A percentile compares a stretch with the other conserved stretches of the same genome.
phyloP scores from a whole-genome alignment of 1,284 basidiomycete genomes.

The Grifola frondosa region DNA sequence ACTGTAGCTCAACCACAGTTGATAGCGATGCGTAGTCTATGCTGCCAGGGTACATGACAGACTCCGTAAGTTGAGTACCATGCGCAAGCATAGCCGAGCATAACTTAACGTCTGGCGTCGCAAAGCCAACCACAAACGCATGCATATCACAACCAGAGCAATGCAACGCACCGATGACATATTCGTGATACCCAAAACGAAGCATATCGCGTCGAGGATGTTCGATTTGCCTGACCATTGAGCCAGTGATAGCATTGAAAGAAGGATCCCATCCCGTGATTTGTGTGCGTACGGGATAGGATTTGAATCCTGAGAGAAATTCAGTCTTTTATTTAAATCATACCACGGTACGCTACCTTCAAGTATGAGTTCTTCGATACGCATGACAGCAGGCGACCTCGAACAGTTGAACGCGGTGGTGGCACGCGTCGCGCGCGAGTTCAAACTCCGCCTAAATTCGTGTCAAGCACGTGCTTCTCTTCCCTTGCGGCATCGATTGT shows the following conservation, averaged over 20 bases:
- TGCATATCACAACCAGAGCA: neutral
- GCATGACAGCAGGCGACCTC: conserved; percentile 50
- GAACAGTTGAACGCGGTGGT: conserved; percentile 16
- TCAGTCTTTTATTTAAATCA: neutral
- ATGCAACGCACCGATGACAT: conserved; percentile 74
- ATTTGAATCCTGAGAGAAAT: conserved; percentile 78
- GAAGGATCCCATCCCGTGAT: conserved; percentile 95
- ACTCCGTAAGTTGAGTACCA: no score
- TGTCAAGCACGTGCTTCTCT: conserved; percentile 14
- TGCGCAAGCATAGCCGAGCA: no score
- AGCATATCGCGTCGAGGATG: conserved; percentile 96
- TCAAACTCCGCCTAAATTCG: conserved; percentile 15
- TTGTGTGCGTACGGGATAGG: conserved; percentile 92
- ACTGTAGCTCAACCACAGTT: no score
- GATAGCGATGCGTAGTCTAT: no score
- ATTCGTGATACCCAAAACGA: conserved; percentile 95
- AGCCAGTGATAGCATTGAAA: conserved; percentile 98
- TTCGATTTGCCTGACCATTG: conserved; percentile 97
- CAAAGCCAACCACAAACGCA: no score
- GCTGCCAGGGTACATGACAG: no score
- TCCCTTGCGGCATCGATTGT: no score
- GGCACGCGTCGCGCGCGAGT: conserved; percentile 23
- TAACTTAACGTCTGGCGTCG: no score
- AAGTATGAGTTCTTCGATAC: conserved; percentile 80
- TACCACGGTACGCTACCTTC: conserved; percentile 48